Base-by-base conservation (phyloP, 192 early-diverging fungal species). In the Obelidium mucronatum region DNA sequence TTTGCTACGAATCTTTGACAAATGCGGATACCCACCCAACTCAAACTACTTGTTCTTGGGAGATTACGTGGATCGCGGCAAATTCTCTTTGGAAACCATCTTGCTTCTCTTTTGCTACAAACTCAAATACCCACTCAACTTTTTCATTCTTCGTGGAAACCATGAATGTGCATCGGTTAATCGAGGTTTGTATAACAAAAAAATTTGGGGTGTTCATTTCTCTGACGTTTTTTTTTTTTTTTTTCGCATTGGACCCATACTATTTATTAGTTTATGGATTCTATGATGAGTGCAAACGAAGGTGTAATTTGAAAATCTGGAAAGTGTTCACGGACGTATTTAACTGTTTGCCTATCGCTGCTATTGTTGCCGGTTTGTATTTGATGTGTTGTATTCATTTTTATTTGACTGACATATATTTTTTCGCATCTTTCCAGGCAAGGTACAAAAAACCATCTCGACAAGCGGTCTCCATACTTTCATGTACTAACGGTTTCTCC, bases 11-110 rank as follows among this genome's bases (percentile, higher is more conserved):
- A 83, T 97, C 73, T 97, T 98, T 82, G 95, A 97, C 78, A 90
- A 92, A 89, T 91, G 93, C 78, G 97, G 97, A 26, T 96, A 94
- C 78, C 97, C 97, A 35, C 95, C 95, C 0, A 78, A 85, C 31
- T 87, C 94, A 75, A 97, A 97, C 85, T 98, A 95, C 82, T 82
- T 97, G 69, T 98, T 96, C 75, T 62, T 98, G 26, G 94, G 78
- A 30, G 97, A 98, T 82, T 98, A 98, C 85, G 97, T 98, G 5
- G 97, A 98, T 85, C 91, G 97, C 36, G 97, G 97, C 70, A 97
- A 97, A 81, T 92, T 95, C 84, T 92, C 90, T 70, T 86, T 98
- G 51, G 97, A 98, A 82, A 98, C 95, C 22, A 96, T 98, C 71
- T 83, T 95, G 31, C 80, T 98, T 70, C 83, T 98, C 67, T 89